Evolutionary conservation across 2,329 filamentous ascomycete species (phyloP).

Genomic region (Nigrospora oryzae): DNA sequence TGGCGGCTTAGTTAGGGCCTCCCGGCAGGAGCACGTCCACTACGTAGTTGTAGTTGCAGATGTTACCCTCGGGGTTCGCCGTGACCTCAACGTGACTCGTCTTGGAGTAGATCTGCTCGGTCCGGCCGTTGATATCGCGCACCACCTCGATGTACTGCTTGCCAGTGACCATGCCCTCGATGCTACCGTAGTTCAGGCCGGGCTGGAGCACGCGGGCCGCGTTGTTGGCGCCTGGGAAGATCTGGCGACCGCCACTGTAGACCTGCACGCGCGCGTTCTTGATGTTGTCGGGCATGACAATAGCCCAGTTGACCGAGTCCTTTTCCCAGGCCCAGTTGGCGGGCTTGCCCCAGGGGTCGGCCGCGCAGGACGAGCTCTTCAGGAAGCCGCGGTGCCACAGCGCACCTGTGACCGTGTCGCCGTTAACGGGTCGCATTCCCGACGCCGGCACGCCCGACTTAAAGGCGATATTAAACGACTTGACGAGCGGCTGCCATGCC

Average conservation of each 20-base stretch:
- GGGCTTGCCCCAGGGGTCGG: neutral
- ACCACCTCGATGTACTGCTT: neutral
- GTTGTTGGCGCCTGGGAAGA: neutral
- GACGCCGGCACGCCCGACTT: neutral
- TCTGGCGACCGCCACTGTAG: neutral
- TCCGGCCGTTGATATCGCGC: neutral
- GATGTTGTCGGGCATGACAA: neutral
- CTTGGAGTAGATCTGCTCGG: neutral
- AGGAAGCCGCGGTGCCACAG: constrained; percentile 1
- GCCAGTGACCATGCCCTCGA: neutral
- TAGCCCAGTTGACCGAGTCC: neutral
- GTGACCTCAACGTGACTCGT: neutral
- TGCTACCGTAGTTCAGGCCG: neutral
- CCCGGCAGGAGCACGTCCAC: neutral
- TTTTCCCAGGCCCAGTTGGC: neutral
- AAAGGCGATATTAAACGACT: neutral
- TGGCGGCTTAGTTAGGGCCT: neutral
- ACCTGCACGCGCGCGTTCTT: neutral
- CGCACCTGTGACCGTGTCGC: neutral
- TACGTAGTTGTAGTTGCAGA: constrained; percentile 1
- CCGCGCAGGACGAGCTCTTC: neutral
- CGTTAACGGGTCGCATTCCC: neutral
- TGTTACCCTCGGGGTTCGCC: neutral
- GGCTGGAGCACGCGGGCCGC: neutral
- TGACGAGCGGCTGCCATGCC: neutral